Conservation (phyloP, 768 basidiomycete species). For the Tremella mesenterica region DNA sequence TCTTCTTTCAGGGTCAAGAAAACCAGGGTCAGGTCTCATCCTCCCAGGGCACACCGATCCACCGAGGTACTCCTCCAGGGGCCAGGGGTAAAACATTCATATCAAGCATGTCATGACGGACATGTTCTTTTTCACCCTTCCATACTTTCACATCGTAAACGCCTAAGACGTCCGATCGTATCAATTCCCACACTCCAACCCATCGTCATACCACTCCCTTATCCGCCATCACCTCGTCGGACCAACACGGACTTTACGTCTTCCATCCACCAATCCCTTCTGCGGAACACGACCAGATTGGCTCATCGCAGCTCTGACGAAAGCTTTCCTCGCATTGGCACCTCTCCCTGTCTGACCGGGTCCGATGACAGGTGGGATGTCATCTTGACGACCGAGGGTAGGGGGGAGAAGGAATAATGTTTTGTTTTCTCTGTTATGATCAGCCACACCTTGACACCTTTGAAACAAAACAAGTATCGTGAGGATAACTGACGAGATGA, state of each 20-base stretch:
- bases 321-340: slow-evolving; percentile 2
- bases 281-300: slow-evolving; percentile 9
- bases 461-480: not conserved
- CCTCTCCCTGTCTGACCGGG: not conserved
- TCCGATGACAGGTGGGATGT: slow-evolving; percentile 5
- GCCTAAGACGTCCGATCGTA: too few relatives aligned
- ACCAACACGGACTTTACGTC: not conserved
- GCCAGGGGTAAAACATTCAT: too few relatives aligned
- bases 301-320: slow-evolving; percentile 15
- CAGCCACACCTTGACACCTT: not conserved
- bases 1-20: too few relatives aligned
- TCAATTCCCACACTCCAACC: too few relatives aligned
- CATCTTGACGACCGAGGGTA: not conserved
- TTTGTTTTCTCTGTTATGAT: slow-evolving; percentile 1
- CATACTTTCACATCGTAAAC: too few relatives aligned
- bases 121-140: too few relatives aligned
- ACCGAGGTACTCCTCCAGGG: too few relatives aligned
- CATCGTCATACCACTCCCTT: too few relatives aligned
- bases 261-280: slow-evolving; percentile 9
- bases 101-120: too few relatives aligned
- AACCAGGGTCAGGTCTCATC: too few relatives aligned
- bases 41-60: too few relatives aligned
- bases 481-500: not conserved
- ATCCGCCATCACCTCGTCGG: not conserved
- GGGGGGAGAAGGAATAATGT: slow-evolving; percentile 9